A percentile compares a stretch with the other conserved stretches of the same genome.
Evolutionary conservation across 2,329 filamentous ascomycete genomes (phyloP).

Genomic region (Rhynchosporium secalis): DNA sequence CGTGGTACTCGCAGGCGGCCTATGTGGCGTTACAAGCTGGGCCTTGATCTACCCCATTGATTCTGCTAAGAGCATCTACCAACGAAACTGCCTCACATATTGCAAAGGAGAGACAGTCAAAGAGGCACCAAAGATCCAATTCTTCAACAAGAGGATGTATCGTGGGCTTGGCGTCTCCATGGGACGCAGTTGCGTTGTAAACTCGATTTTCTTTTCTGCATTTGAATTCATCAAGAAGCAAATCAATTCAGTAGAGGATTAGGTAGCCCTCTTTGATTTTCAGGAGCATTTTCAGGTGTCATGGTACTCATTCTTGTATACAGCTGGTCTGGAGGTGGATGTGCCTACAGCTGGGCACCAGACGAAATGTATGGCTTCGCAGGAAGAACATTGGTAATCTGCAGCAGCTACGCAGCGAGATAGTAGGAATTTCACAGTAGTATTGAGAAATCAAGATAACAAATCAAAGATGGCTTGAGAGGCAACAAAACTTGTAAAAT

Average conservation of each 20-base stretch:
- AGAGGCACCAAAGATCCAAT: conserved; percentile 70
- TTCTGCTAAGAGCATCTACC: conserved; percentile 82
- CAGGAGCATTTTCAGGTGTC: conserved; percentile 11
- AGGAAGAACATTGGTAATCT: not conserved
- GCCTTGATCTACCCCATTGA: conserved; percentile 65
- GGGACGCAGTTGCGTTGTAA: conserved; percentile 77
- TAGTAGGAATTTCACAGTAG: not conserved
- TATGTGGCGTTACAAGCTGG: conserved; percentile 85
- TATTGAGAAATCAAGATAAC: not conserved
- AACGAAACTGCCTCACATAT: conserved; percentile 74
- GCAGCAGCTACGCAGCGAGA: not conserved
- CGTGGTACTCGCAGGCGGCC: conserved; percentile 73
- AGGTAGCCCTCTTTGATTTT: not conserved
- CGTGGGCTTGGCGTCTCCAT: conserved; percentile 81
- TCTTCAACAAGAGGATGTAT: conserved; percentile 78
- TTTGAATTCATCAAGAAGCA: conserved; percentile 81
- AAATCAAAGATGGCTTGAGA: not conserved
- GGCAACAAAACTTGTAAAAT: too few relatives aligned
- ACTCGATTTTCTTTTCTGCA: conserved; percentile 86
- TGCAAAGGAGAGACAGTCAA: conserved; percentile 64
- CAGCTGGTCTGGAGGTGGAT: conserved; percentile 3
- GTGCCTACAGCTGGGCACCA: conserved; percentile 1
- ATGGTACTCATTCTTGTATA: conserved; percentile 14
- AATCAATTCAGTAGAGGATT: conserved; percentile 40
- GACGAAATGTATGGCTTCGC: not conserved